Base-by-base conservation (phyloP, 257 asterid species). In the Nemophila menziesii region DNA sequence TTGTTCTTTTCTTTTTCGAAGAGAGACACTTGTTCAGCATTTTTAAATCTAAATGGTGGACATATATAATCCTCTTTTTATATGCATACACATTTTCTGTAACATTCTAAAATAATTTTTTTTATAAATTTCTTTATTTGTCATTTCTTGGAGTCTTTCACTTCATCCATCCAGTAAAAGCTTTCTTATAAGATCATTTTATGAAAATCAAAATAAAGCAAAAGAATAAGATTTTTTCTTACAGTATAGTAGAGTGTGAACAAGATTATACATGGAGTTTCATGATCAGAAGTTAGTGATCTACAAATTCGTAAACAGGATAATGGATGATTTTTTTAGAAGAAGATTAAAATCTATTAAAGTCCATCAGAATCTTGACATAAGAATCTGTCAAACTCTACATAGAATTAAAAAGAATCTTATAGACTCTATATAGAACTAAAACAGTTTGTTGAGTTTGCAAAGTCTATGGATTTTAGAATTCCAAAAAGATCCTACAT, bases 1-100 rank as follows among this genome's bases (percentile, higher is more conserved):
- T n/a, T n/a, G n/a, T n/a, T n/a, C n/a, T n/a, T n/a, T n/a, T n/a
- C n/a, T n/a, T n/a, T n/a, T n/a, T n/a, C n/a, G n/a, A n/a, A n/a
- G 23, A 34, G n/a, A n/a, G n/a, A 20, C 34, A 44, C 46, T 45
- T 19, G 54, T 48, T 54, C 45, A 19, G 37, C 65, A 51, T 58
- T 44, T 38, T 19, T n/a, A 39, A 40, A 52, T 12, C 11, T 24
- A 4, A 4, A n/a, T n/a, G n/a, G 33, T 24, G 33, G 9, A 24
- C 9, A 24, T 9, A 26, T 26, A 26, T 8, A 47, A n/a, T n/a
- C n/a, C n/a, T n/a, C n/a, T n/a, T n/a, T n/a, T 53, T 33, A 58
- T 33, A 44, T 52, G 10, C 23, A 40, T 41, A 17, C 18, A 41
- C 24, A 17, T 11, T 39, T 39, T 39, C 9, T 40, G 46, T 41